Base-by-base conservation (phyloP, 23 red algal species). In the Gracilaria gracilis region DNA sequence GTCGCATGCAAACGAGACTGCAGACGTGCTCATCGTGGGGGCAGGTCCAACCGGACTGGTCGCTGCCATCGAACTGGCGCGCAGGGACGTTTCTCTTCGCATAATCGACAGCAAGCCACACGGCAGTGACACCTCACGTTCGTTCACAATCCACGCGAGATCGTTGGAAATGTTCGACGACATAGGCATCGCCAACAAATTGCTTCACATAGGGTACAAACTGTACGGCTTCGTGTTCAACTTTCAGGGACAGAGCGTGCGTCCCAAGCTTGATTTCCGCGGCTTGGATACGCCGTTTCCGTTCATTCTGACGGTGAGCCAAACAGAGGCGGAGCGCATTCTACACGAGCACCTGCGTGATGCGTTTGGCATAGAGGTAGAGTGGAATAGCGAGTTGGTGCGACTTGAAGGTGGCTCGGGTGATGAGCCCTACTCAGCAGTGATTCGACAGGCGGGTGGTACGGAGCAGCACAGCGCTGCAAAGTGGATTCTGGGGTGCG, bases 151-250 rank as follows among this genome's bases (percentile, higher is more conserved):
- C 15, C 66, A 71, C 25, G 66, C 66, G 35, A 8, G 66, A 34
- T 24, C 66, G 6, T 11, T 71, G 66, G 66, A 71, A 36, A 71
- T 71, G 66, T 71, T 71, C 27, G 5, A 71, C 1, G 66, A 71
- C 66, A 71, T 71, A 9, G 66, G 66, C 17, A 9, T 71, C 4
- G 28, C 66, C 5, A 9, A 71, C 15, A 14, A 34, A 9, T 71
- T 71, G 4, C 27, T 71, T 25, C 15, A 17, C 28, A 39, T 24
- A 6, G 66, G 66, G 2, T 35, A 37, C 31, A 34, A 71, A 25
- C 28, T 37, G 31, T 19, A 71, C 66, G 66, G 66, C 66, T 71
- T 71, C 19, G 28, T 36, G 66, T 71, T 71, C 35, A 71, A 71
- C 66, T 71, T 71, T 71, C 66, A 71, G 25, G 66, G 66, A 9